Base-by-base conservation (phyloP, 352 stramenopile genomes). In the Phytophthora fragariae region DNA sequence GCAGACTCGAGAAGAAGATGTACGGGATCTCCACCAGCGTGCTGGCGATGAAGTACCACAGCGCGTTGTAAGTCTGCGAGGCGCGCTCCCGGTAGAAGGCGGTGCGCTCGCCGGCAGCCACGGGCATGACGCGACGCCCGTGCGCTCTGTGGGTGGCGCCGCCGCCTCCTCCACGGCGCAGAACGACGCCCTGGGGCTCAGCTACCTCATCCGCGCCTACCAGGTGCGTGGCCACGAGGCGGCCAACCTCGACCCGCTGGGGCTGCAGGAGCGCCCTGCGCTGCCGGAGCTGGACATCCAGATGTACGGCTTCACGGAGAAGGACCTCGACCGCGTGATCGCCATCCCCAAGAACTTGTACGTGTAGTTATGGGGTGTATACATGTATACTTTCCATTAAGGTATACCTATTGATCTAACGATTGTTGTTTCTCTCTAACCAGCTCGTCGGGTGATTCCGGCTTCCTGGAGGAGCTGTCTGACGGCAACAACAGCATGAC, bases 141-240 rank as follows among this genome's bases (percentile, higher is more conserved):
- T 93, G 27, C 68, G 77, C 3, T 91, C 85, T 33, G 70, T 87
- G 6, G 76, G 76, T 11, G 71, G 72, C 17, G 70, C 75, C 9
- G 68, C 68, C 10, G 69, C 68, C 8, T 73, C 74, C 8, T 82
- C 81, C 58, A 71, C 76, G 2, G 83, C 85, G 61, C 77, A 87
- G 65, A 94, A 94, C 73, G 86, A 96, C 63, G 87, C 88, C 15
- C 83, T 99, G 49, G 96, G 95, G 0, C 78, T 99, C 35, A 97
- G 96, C 52, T 98, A 99, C 83, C 82, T 99, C 50, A 99, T 99
- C 80, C 94, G 97, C 55, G 92, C 98, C 29, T 99, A 99, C 77
- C 97, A 99, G 86, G 91, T 97, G 54, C 97, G 97, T 58, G 98
- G 98, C 39, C 98, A 99, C 78, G 92, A 98, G 69, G 89, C 85